These are phyloP conservation scores for Amanita pseudoporphyria DNA, from an alignment of 768 basidiomycete genomes.

Conservation along the genomic window DNA sequence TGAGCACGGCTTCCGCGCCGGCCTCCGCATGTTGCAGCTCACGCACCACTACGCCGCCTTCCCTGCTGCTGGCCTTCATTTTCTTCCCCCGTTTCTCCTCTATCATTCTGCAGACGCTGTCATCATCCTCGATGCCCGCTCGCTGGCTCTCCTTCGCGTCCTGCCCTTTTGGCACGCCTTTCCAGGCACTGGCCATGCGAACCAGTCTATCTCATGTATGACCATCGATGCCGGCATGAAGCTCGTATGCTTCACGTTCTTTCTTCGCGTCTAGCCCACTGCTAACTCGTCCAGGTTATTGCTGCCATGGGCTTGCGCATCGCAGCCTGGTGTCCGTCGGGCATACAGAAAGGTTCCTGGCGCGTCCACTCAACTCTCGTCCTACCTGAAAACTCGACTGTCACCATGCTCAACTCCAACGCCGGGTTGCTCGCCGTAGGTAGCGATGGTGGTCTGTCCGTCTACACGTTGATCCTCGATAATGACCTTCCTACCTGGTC, in stretches of 20 bases:
- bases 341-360: slow-evolving; percentile 54
- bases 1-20: background rate
- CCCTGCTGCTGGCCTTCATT: slow-evolving; percentile 26
- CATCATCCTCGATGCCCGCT: slow-evolving; percentile 62
- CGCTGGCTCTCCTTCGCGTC: slow-evolving; percentile 53
- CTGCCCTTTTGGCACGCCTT: slow-evolving; percentile 79
- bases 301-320: slow-evolving; percentile 60
- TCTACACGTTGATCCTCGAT: slow-evolving; percentile 71
- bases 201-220: slow-evolving; percentile 45
- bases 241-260: slow-evolving; percentile 44
- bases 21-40: slow-evolving; percentile 27
- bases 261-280: slow-evolving; percentile 8
- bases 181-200: slow-evolving; percentile 39
- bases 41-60: slow-evolving; percentile 32
- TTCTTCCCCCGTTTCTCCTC: slow-evolving; percentile 31
- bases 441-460: slow-evolving; percentile 46
- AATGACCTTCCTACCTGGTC: slow-evolving; percentile 82
- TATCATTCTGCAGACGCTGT: slow-evolving; percentile 66
- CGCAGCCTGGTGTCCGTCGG: slow-evolving; percentile 75
- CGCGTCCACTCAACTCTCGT: slow-evolving; percentile 72
- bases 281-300: slow-evolving; percentile 44
- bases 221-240: slow-evolving; percentile 74
- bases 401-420: slow-evolving; percentile 40
- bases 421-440: slow-evolving; percentile 74
- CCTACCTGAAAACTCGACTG: slow-evolving; percentile 42